Conservation (phyloP, 1,139 yeast genomes). For the Geotrichum restrictum region DNA sequence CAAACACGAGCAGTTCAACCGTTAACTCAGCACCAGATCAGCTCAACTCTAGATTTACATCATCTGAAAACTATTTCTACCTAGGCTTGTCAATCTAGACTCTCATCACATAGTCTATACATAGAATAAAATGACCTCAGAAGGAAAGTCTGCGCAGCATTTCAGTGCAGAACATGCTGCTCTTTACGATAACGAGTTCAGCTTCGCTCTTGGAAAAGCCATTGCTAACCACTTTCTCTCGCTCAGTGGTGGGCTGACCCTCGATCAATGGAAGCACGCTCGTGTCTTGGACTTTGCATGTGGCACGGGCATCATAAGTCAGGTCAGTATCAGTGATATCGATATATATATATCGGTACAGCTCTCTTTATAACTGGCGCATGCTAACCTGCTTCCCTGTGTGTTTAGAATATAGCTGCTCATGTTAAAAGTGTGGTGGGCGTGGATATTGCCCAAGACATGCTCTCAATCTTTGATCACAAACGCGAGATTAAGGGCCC, state of each 20-base stretch:
- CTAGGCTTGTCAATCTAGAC: neutral
- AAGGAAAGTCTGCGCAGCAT: neutral
- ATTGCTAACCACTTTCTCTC: neutral
- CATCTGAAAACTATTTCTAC: too few relatives aligned
- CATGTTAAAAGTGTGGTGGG: constrained; percentile 31
- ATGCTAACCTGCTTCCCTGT: too few relatives aligned
- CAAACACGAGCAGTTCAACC: too few relatives aligned
- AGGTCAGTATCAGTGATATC: neutral
- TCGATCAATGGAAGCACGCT: constrained; percentile 21
- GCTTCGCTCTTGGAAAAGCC: constrained; percentile 1
- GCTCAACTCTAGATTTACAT: too few relatives aligned
- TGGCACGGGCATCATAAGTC: constrained; percentile 33
- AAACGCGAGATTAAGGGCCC: constrained; percentile 28
- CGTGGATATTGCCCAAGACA: constrained; percentile 32
- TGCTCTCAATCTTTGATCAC: constrained; percentile 30
- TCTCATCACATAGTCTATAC: neutral
- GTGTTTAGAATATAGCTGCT: constrained; percentile 28
- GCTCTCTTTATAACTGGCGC: too few relatives aligned
- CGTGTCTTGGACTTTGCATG: constrained; percentile 36
- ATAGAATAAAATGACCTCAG: neutral
- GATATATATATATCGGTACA: too few relatives aligned
- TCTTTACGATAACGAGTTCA: constrained; percentile 1
- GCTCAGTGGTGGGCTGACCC: neutral
- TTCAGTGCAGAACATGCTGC: constrained; percentile 4
- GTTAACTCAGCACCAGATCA: too few relatives aligned